Evolutionary conservation across 192 early-diverging fungal species (phyloP), one percentile per base, ranked within the genome.

Genomic region (Linnemannia hyalina): DNA sequence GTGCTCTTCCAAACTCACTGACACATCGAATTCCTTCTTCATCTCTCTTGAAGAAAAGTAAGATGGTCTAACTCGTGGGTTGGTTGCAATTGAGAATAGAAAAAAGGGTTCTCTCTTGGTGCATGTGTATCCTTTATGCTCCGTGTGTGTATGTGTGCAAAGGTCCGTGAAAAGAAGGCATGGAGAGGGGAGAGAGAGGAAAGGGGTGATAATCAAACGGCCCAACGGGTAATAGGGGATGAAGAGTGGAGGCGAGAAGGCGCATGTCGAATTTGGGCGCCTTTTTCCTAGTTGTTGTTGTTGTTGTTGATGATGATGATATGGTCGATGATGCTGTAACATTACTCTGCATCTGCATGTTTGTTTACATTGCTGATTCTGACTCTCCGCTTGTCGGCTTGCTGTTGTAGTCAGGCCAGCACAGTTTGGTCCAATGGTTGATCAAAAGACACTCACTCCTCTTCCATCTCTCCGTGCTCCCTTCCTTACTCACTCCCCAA

Each of bases 391-490:
- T 10, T 65, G 22, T 57, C 9, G 15, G 49, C 55, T 57, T 57
- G 4, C 15, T 35, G 29, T 32, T 65, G 57, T n/a, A 26, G 60
- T 65, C 60, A 65, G 60, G 60, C 13, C 60, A 63, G 57, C 57
- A 15, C n/a, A 13, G 60, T 65, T 32, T 65, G 60, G 60, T 65
- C 60, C 60, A 65, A 65, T 65, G 60, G 60, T 65, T 65, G 29
- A 65, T 65, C 60, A 65, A 65, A 71, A 9, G 41, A 71, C 40
- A 35, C 70, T 71, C 35, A 71, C 70, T 38, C 55, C 49, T 52
- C 23, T 29, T 68, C 40, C 60, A 57, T 63, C 38, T 73, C 23
- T 52, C n/a, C 26, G 32, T 68, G 52, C 52, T 32, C 70, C 70
- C 35, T 69, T 74, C 70, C 44, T 38, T 38, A 15, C 23, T 49